These are phyloP conservation scores for Phytophthora capsici DNA, from an alignment of 352 stramenopile species.

Conservation along the genomic window DNA sequence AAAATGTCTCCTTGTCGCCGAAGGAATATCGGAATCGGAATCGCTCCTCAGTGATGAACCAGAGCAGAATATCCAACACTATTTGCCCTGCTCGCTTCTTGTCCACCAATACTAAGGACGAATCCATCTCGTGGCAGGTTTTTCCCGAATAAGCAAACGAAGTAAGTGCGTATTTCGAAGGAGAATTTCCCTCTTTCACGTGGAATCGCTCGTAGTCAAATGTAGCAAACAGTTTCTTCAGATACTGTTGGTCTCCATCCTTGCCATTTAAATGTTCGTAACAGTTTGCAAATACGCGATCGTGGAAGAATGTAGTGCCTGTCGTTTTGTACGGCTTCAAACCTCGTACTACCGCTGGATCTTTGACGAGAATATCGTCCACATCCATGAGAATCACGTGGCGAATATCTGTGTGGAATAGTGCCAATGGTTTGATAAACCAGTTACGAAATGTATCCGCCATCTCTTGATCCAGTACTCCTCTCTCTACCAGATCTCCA, in stretches of 20 bases:
- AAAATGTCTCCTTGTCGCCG: constrained; percentile 36
- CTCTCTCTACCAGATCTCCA: constrained; percentile 14
- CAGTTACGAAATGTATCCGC: constrained; percentile 25
- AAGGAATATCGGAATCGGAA: constrained; percentile 35
- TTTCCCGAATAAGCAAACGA: constrained; percentile 29
- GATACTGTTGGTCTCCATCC: constrained; percentile 20
- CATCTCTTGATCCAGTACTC: constrained; percentile 14
- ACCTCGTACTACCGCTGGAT: constrained; percentile 14
- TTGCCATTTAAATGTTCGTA: constrained; percentile 27
- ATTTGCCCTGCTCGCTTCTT: constrained; percentile 20
- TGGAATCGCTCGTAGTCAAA: constrained; percentile 34
- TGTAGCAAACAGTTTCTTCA: constrained; percentile 19
- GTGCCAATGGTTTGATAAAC: constrained; percentile 29
- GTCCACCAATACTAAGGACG: constrained; percentile 26
- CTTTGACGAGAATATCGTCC: constrained; percentile 25
- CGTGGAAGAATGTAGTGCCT: constrained; percentile 33
- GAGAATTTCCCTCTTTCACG: constrained; percentile 12
- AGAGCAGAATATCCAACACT: constrained; percentile 29
- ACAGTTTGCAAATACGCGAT: constrained; percentile 27
- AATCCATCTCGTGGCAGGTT: constrained; percentile 35
- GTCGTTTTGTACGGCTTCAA: constrained; percentile 27
- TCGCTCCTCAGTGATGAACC: constrained; percentile 34
- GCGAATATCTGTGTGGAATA: constrained; percentile 28
- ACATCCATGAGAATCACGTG: constrained; percentile 35
- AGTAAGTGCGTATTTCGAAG: constrained; percentile 11